phyloP scores from a whole-genome alignment of 2,329 filamentous ascomycete genomes.

The Grosmannia clavigera region DNA sequence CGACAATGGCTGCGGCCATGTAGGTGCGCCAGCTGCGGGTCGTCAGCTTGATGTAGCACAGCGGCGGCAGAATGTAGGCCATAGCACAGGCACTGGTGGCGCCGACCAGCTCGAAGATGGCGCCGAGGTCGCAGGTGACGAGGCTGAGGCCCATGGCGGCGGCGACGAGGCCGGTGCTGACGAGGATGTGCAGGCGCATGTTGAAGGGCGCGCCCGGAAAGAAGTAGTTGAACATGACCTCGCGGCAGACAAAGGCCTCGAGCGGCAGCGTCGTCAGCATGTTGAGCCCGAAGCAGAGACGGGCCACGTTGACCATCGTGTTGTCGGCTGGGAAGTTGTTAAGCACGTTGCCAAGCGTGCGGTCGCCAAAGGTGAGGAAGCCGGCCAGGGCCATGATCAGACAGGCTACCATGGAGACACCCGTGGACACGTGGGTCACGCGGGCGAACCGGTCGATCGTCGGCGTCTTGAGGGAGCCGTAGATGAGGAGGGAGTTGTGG shows the following conservation, averaged over 20 bases:
- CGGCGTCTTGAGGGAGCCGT: conserved; percentile 84
- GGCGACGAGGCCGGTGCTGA: conserved; percentile 74
- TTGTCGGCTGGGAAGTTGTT: conserved; percentile 95
- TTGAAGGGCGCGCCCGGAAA: conserved; percentile 61
- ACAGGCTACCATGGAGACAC: conserved; percentile 83
- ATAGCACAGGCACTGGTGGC: conserved; percentile 88
- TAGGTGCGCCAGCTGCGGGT: conserved; percentile 63
- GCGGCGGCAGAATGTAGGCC: conserved; percentile 86
- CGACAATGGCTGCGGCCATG: conserved; percentile 58
- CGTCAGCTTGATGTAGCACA: conserved; percentile 91
- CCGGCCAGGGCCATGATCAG: conserved; percentile 77
- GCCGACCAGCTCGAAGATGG: conserved; percentile 91
- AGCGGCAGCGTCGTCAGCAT: conserved; percentile 96
- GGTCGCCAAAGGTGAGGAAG: conserved; percentile 85
- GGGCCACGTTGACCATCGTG: conserved; percentile 84
- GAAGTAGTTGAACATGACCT: conserved; percentile 86
- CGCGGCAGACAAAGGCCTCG: conserved; percentile 93
- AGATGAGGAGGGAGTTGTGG: conserved; percentile 95
- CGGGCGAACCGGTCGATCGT: conserved; percentile 89
- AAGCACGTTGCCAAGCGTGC: conserved; percentile 86
- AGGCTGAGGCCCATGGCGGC: conserved; percentile 66
- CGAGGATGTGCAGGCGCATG: conserved; percentile 71
- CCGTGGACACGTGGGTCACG: conserved; percentile 90
- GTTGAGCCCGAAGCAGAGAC: conserved; percentile 92
- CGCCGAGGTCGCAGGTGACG: conserved; percentile 82